phyloP scores from a whole-genome alignment of 1,284 basidiomycete species.

The Cutaneotrichosporon sp. region DNA sequence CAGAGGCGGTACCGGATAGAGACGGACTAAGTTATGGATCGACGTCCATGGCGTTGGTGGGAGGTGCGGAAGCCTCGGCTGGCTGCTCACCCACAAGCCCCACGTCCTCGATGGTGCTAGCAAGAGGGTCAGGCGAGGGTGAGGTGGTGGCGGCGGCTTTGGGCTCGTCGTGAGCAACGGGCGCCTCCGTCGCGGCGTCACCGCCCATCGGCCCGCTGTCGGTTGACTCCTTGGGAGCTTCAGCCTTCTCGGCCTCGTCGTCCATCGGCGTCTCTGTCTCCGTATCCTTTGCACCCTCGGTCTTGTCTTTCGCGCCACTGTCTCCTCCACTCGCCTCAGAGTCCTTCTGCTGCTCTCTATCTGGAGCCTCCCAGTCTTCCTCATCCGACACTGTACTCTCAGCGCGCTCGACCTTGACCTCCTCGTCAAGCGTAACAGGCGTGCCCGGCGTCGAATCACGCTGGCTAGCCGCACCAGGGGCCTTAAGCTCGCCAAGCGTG shows the following conservation, averaged over 20 bases:
- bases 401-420: slow-evolving; percentile 9
- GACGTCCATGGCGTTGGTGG: slow-evolving; percentile 17
- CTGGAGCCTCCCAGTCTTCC: not conserved
- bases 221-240: slow-evolving; percentile 1
- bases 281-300: not conserved
- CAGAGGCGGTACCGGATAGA: not conserved
- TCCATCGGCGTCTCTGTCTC: slow-evolving; percentile 49
- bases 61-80: not conserved
- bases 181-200: not conserved
- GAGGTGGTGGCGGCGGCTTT: not conserved
- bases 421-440: slow-evolving; percentile 6
- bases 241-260: not conserved
- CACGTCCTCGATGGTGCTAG: not conserved
- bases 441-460: slow-evolving; percentile 9
- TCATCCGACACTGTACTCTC: not conserved
- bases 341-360: not conserved
- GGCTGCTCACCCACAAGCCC: not conserved
- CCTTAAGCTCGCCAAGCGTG: slow-evolving; percentile 38
- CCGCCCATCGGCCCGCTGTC: not conserved
- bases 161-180: not conserved
- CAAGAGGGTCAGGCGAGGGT: not conserved
- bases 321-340: slow-evolving; percentile 7
- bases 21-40: not conserved
- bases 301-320: not conserved
- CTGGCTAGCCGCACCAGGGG: slow-evolving; percentile 36